These are phyloP conservation scores for Eleusine indica DNA, from an alignment of 176 grass and related monocot genomes.

Conservation along the genomic window DNA sequence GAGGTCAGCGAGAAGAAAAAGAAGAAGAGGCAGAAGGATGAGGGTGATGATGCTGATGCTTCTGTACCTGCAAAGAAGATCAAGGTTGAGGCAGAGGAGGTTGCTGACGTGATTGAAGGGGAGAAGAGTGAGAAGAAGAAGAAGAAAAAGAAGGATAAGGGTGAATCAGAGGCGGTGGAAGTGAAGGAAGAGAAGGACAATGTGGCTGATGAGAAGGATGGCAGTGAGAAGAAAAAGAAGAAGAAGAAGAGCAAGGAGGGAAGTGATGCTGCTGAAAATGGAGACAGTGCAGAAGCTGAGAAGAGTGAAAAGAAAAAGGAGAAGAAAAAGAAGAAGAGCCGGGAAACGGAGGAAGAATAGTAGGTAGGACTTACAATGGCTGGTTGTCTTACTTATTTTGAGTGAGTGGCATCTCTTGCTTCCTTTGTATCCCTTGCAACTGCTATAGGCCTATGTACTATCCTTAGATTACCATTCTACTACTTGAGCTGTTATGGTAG, in stretches of 20 bases:
- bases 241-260: conserved; percentile 75
- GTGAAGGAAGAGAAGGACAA: conserved; percentile 44
- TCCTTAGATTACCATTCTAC: conserved; percentile 35
- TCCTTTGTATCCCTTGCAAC: conserved; percentile 30
- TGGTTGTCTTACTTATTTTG: neutral
- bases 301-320: conserved; percentile 75
- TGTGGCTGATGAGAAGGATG: conserved; percentile 43
- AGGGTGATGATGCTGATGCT: conserved; percentile 23
- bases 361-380: conserved; percentile 23
- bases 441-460: conserved; percentile 21
- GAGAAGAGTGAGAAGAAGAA: conserved; percentile 87
- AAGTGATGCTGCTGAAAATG: conserved; percentile 28
- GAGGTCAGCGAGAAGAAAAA: conserved; percentile 65
- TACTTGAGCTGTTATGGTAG: conserved; percentile 20
- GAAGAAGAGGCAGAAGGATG: conserved; percentile 65
- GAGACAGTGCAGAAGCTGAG: conserved; percentile 41
- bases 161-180: conserved; percentile 33
- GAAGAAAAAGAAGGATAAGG: conserved; percentile 82
- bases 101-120: conserved; percentile 38
- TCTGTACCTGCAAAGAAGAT: conserved; percentile 63
- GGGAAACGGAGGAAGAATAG: conserved; percentile 45
- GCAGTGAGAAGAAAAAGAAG: conserved; percentile 73
- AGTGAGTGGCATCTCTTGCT: conserved; percentile 13
- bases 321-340: conserved; percentile 90
- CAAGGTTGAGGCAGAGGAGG: conserved; percentile 60